Evolutionary conservation across 192 early-diverging fungal genomes (phyloP).

Genomic region (Dissophora globulifera): DNA sequence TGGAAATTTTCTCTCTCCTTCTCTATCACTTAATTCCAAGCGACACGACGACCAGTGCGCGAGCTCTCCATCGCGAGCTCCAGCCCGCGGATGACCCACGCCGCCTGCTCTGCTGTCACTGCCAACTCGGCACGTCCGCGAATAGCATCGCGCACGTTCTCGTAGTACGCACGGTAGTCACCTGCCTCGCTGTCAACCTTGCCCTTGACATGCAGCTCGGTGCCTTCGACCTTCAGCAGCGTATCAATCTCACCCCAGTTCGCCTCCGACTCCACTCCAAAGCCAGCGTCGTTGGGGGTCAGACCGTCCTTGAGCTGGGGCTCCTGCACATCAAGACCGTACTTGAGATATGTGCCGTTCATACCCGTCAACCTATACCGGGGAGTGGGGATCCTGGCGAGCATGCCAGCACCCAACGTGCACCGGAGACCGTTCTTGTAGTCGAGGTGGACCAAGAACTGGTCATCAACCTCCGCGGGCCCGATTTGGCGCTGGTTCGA

Average conservation of each 20-base stretch:
- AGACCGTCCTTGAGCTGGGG: slow-evolving; percentile 75
- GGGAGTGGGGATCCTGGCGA: slow-evolving; percentile 69
- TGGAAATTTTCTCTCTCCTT: too few species aligned
- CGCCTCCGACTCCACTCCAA: slow-evolving; percentile 64
- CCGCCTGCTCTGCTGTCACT: slow-evolving; percentile 75
- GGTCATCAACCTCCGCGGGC: slow-evolving; percentile 64
- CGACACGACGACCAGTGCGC: slow-evolving; percentile 25
- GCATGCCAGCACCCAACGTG: slow-evolving; percentile 72
- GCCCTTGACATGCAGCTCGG: slow-evolving; percentile 57
- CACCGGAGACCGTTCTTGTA: slow-evolving; percentile 71
- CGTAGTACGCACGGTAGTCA: slow-evolving; percentile 70
- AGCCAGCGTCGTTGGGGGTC: slow-evolving; percentile 58
- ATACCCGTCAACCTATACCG: slow-evolving; percentile 76
- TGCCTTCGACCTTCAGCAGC: slow-evolving; percentile 54
- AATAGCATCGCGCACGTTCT: slow-evolving; percentile 72
- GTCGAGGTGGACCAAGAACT: slow-evolving; percentile 71
- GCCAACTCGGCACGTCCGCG: slow-evolving; percentile 56
- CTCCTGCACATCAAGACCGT: slow-evolving; percentile 79
- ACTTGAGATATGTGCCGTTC: slow-evolving; percentile 73
- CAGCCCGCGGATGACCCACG: slow-evolving; percentile 72
- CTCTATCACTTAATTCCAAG: too few species aligned
- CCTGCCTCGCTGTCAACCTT: slow-evolving; percentile 69
- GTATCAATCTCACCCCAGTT: slow-evolving; percentile 65
- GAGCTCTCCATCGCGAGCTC: slow-evolving; percentile 74
- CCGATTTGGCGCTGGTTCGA: slow-evolving; percentile 73